Evolutionary conservation across 208 protist genomes (phyloP).

Genomic region (Trypanosoma scelopori): DNA sequence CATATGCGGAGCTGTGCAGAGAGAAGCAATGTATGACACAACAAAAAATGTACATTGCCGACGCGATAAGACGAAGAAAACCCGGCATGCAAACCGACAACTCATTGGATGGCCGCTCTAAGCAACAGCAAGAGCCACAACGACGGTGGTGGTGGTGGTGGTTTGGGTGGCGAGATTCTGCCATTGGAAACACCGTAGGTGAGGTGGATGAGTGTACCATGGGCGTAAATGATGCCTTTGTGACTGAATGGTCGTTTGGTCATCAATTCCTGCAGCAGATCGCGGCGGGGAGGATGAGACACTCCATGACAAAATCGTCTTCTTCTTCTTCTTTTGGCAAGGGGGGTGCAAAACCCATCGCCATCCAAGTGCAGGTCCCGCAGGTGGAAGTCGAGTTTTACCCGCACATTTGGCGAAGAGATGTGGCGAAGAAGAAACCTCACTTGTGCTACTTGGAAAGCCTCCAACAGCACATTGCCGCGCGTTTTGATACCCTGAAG

Average conservation of each 20-base stretch:
- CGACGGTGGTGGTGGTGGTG: constrained; percentile 21
- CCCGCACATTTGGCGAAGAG: constrained; percentile 15
- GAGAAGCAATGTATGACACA: constrained; percentile 38
- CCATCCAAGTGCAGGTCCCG: not conserved
- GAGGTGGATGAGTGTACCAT: not conserved
- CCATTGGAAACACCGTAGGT: not conserved
- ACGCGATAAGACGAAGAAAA: constrained; percentile 10
- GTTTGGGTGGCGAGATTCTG: constrained; percentile 12
- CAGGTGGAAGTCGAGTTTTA: constrained; percentile 15
- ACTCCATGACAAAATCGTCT: not conserved
- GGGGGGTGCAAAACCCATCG: not conserved
- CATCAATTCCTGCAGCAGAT: constrained; percentile 24
- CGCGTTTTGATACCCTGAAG: not conserved
- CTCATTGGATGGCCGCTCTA: not conserved
- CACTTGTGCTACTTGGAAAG: constrained; percentile 17
- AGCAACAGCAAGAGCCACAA: constrained; percentile 4
- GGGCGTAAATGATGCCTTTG: constrained; percentile 15
- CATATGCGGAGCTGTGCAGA: constrained; percentile 55
- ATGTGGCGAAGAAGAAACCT: constrained; percentile 10
- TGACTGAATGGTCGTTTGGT: constrained; percentile 29
- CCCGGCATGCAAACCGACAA: not conserved
- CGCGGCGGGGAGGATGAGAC: not conserved
- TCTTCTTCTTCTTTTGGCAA: not conserved
- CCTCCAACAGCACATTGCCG: constrained; percentile 13
- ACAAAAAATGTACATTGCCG: constrained; percentile 52